A percentile compares a stretch with the other conserved stretches of the same genome.
phyloP scores from a whole-genome alignment of 2,329 filamentous ascomycete species.

The Diplodia scrobiculata region DNA sequence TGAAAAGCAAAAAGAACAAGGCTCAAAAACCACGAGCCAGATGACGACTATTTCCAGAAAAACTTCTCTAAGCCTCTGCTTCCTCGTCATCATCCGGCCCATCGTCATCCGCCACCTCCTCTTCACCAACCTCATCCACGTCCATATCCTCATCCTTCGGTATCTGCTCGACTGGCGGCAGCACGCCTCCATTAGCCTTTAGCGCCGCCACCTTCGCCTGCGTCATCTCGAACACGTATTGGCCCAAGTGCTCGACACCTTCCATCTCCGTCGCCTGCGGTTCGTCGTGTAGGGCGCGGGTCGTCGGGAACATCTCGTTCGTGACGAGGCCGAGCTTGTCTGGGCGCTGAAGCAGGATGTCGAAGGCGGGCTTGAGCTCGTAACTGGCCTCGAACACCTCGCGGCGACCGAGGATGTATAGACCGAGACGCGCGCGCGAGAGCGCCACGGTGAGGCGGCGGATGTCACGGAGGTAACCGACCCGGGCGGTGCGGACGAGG shows the following conservation, averaged over 20 bases:
- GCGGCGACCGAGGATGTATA: constrained; percentile 88
- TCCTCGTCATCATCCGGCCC: constrained; percentile 57
- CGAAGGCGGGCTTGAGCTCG: constrained; percentile 85
- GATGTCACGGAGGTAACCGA: constrained; percentile 91
- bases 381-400: constrained; percentile 86
- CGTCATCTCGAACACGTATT: constrained; percentile 97
- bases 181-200: constrained; percentile 47
- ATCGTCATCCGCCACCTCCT: constrained; percentile 36
- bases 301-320: constrained; percentile 80
- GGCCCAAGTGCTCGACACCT: constrained; percentile 86
- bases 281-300: constrained; percentile 55
- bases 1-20: neutral
- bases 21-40: neutral
- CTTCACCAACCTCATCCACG: constrained; percentile 42
- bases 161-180: constrained; percentile 41
- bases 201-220: constrained; percentile 66
- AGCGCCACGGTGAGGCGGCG: constrained; percentile 92
- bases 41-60: neutral
- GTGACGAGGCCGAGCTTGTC: constrained; percentile 80
- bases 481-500: constrained; percentile 81
- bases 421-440: constrained; percentile 83
- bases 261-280: constrained; percentile 75
- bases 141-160: constrained; percentile 36
- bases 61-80: neutral
- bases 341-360: constrained; percentile 71